Evolutionary conservation across 2,329 filamentous ascomycete species (phyloP).

Genomic region (Trematosphaeria pertusa): DNA sequence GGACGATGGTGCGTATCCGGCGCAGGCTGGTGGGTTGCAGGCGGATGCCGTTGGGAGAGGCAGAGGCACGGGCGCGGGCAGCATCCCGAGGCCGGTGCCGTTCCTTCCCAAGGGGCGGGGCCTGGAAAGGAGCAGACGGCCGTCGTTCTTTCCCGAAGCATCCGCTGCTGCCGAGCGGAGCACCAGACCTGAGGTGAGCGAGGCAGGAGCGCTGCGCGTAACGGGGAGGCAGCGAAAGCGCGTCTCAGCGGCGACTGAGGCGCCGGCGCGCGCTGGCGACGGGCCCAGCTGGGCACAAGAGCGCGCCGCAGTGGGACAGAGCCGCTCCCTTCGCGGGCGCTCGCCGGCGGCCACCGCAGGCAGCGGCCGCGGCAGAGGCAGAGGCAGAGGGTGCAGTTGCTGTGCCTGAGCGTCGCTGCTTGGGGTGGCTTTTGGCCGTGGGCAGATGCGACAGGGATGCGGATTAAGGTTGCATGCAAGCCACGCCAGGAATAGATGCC

Average conservation of each 20-base stretch:
- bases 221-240: conserved; percentile 8
- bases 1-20: no score
- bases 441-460: conserved; percentile 37
- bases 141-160: conserved; percentile 23
- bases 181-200: conserved; percentile 9
- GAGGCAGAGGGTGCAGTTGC: conserved; percentile 17
- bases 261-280: conserved; percentile 9
- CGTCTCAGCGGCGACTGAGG: conserved; percentile 13
- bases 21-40: no score
- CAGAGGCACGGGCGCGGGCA: no score
- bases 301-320: conserved; percentile 29
- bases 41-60: not conserved
- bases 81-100: no score
- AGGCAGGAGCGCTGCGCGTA: conserved; percentile 20
- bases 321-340: conserved; percentile 4
- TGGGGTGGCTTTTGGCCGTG: conserved; percentile 38
- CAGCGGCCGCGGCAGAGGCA: conserved; percentile 29
- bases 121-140: not conserved
- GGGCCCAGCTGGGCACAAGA: conserved; percentile 10
- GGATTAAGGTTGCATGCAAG: conserved; percentile 48
- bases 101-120: no score
- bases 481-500: conserved; percentile 48
- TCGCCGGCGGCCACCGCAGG: conserved; percentile 11
- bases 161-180: conserved; percentile 12
- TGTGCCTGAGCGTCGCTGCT: conserved; percentile 29